Evolutionary conservation across 805 yeast species (phyloP).

Genomic region (Candida patagonica): DNA sequence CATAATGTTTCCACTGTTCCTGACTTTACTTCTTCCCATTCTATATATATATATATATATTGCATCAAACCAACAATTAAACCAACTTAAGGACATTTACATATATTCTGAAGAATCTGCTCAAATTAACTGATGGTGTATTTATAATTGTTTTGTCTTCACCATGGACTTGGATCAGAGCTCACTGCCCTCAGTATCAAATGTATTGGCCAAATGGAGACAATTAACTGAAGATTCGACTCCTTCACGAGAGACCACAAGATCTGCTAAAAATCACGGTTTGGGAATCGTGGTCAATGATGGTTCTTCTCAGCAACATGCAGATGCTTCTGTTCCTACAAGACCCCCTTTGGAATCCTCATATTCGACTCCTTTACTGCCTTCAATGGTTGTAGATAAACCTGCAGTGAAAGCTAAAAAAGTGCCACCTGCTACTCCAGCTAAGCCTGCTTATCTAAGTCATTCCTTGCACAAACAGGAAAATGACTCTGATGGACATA

Average conservation of each 20-base stretch:
- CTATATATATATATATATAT: too few species aligned
- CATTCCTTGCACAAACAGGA: neutral
- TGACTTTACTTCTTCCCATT: too few species aligned
- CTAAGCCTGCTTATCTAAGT: conserved; percentile 14
- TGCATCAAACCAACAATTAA: too few species aligned
- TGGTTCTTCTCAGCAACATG: neutral
- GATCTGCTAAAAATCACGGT: too few species aligned
- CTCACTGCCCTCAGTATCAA: conserved; percentile 17
- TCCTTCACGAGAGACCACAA: neutral
- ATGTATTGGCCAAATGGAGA: conserved; percentile 16
- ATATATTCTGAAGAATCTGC: too few species aligned
- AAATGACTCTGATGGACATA: neutral
- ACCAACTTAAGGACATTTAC: too few species aligned
- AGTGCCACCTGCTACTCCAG: conserved; percentile 10
- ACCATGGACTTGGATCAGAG: conserved; percentile 15
- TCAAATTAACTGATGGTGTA: too few species aligned
- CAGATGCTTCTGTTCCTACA: neutral
- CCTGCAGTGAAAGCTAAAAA: conserved; percentile 3
- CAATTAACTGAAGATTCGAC: conserved; percentile 4
- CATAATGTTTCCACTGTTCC: too few species aligned
- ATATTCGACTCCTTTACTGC: too few species aligned
- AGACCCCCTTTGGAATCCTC: neutral
- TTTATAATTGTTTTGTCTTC: neutral
- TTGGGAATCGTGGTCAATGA: too few species aligned
- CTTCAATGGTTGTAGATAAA: too few species aligned